Percentiles rank a stretch among this genome's conserved stretches.
Conservation (phyloP, 2,329 filamentous ascomycete species). For the Sporothrix inflata region DNA sequence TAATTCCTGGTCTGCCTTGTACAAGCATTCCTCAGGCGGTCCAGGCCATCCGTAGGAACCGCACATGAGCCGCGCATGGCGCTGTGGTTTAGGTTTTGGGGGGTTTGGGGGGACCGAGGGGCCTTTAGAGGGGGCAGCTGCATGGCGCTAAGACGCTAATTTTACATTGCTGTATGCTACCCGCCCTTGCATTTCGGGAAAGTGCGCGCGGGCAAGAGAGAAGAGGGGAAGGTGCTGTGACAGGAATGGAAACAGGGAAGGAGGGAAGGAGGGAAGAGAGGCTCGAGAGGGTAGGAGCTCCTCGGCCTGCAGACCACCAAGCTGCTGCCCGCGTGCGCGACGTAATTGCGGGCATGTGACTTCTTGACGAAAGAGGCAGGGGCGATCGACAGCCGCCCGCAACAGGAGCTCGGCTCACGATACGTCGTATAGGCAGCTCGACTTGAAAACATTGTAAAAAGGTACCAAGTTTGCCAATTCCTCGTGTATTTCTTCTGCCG, state of each 20-base stretch:
- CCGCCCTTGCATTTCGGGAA: conserved; percentile 18
- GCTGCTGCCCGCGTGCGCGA: conserved; percentile 5
- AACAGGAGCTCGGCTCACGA: background rate
- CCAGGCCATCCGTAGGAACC: background rate
- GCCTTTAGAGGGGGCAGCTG: background rate
- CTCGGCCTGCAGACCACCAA: conserved; percentile 8
- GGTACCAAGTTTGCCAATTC: background rate
- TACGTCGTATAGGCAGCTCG: too few relatives aligned
- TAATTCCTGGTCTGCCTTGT: background rate
- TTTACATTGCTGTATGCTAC: background rate
- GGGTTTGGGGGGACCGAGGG: background rate
- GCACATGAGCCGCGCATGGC: conserved; percentile 2
- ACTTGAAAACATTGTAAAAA: background rate
- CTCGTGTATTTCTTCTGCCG: background rate
- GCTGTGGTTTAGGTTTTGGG: background rate
- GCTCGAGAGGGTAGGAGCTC: background rate
- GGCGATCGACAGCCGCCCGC: background rate
- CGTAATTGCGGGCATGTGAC: conserved; percentile 11
- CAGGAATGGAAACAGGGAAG: background rate
- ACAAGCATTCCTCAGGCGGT: background rate
- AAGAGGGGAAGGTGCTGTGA: background rate
- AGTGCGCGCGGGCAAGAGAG: background rate
- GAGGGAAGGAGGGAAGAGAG: too few relatives aligned
- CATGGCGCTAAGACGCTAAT: conserved; percentile 21
- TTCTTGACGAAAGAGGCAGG: background rate